These are phyloP conservation scores for Neonothopanus nambi DNA, from an alignment of 1,284 basidiomycete genomes.

Conservation along the genomic window DNA sequence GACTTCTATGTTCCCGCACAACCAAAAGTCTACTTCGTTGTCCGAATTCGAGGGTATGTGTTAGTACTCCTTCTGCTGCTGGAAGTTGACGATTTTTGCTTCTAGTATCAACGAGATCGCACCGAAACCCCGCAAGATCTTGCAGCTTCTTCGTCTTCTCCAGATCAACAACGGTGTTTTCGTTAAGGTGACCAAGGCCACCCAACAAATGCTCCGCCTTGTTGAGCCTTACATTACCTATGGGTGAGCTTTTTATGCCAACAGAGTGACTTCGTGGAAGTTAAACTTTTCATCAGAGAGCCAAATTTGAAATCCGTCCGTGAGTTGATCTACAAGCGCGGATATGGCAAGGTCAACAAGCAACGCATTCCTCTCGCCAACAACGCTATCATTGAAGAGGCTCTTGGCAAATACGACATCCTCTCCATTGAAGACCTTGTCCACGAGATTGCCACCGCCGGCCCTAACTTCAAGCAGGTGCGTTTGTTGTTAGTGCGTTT, in stretches of 20 bases:
- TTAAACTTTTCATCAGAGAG: slow-evolving; percentile 53
- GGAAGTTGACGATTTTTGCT: slow-evolving; percentile 1
- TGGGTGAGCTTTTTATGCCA: slow-evolving; percentile 56
- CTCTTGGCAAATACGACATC: slow-evolving; percentile 94
- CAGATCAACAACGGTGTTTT: slow-evolving; percentile 99
- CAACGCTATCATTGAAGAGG: slow-evolving; percentile 92
- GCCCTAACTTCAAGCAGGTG: slow-evolving; percentile 99
- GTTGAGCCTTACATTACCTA: slow-evolving; percentile 98
- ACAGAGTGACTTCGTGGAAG: not conserved
- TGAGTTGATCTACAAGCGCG: slow-evolving; percentile 99
- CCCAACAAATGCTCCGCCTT: slow-evolving; percentile 96
- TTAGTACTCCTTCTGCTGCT: slow-evolving; percentile 4
- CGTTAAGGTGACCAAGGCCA: slow-evolving; percentile 95
- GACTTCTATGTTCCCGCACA: slow-evolving; percentile 98
- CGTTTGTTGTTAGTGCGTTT: slow-evolving; percentile 21
- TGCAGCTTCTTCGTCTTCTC: slow-evolving; percentile 96
- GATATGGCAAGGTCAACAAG: slow-evolving; percentile 98
- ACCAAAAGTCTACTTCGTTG: slow-evolving; percentile 97
- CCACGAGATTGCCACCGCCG: slow-evolving; percentile 94
- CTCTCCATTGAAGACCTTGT: slow-evolving; percentile 98
- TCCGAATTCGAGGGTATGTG: slow-evolving; percentile 91
- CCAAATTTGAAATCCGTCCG: slow-evolving; percentile 97
- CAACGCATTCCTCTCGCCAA: slow-evolving; percentile 95
- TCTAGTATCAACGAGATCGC: slow-evolving; percentile 98
- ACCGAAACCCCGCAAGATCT: slow-evolving; percentile 98